Evolutionary conservation across 345 rosid genomes (phyloP).

Genomic region (Rhodamnia rubescens): DNA sequence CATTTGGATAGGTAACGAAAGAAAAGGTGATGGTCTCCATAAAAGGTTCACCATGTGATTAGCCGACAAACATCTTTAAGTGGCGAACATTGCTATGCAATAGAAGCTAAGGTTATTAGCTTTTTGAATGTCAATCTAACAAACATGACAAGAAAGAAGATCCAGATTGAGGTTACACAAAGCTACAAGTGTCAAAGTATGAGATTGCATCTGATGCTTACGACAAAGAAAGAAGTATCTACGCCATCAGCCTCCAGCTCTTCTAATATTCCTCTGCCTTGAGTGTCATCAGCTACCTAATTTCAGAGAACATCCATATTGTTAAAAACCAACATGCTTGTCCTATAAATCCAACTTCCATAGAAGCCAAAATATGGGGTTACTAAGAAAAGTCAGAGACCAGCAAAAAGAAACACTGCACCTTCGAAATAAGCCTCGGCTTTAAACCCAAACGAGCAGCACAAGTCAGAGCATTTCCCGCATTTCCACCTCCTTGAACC

Average conservation of each 20-base stretch:
- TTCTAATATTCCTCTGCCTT: slow-evolving; percentile 40
- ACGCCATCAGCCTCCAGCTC: slow-evolving; percentile 58
- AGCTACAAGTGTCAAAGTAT: neutral
- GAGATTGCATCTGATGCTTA: slow-evolving; percentile 8
- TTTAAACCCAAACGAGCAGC: slow-evolving; percentile 62
- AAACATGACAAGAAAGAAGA: neutral
- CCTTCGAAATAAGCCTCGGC: slow-evolving; percentile 62
- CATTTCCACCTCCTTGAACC: slow-evolving; percentile 80
- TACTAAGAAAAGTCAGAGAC: neutral
- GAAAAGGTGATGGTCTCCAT: neutral
- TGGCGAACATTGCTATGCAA: neutral
- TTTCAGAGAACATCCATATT: neutral
- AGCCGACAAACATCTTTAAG: neutral
- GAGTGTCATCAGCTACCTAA: slow-evolving; percentile 49
- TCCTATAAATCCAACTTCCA: neutral
- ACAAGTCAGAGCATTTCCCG: slow-evolving; percentile 64
- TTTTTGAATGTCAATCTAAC: neutral
- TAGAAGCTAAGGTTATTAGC: neutral
- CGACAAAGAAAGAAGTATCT: slow-evolving; percentile 54
- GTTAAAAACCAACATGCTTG: neutral
- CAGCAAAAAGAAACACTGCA: neutral
- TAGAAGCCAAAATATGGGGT: neutral
- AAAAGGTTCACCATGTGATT: neutral
- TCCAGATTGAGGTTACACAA: neutral
- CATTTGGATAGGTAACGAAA: neutral